Percentiles rank a stretch among this genome's conserved stretches.
Evolutionary conservation across 345 rosid species (phyloP).

Genomic region (Melaleuca alternifolia): DNA sequence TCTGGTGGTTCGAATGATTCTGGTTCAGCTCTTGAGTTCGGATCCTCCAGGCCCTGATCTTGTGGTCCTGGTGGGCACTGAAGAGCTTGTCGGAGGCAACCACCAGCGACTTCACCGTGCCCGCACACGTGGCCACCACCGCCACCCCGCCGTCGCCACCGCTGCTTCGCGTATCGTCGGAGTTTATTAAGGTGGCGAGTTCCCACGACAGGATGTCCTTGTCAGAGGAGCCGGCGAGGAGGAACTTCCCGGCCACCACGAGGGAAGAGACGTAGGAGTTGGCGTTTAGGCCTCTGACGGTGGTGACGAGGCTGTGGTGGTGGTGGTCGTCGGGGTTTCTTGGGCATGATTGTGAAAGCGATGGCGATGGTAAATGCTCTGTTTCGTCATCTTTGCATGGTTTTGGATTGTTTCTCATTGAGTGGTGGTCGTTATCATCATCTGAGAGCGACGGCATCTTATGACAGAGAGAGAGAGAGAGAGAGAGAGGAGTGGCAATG

Average conservation of each 20-base stretch:
- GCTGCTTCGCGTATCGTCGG: conserved; percentile 8
- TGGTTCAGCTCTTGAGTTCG: conserved; percentile 11
- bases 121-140: conserved; percentile 38
- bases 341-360: conserved; percentile 6
- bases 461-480: background rate
- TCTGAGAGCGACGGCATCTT: background rate
- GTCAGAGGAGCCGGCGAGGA: conserved; percentile 59
- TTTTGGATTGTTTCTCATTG: background rate
- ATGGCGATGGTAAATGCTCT: conserved; percentile 4
- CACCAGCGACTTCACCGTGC: conserved; percentile 72
- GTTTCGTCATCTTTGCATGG: background rate
- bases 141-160: conserved; percentile 3
- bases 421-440: background rate
- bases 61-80: conserved; percentile 91
- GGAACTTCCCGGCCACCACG: conserved; percentile 46
- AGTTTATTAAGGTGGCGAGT: conserved; percentile 14
- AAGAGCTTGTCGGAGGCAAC: conserved; percentile 61
- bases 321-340: conserved; percentile 7
- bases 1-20: conserved; percentile 15
- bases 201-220: conserved; percentile 60
- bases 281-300: conserved; percentile 37
- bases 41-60: conserved; percentile 90
- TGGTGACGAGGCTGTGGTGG: conserved; percentile 31
- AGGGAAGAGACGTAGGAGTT: conserved; percentile 59
- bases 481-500: background rate